Percentiles rank a stretch among this genome's conserved stretches.
Evolutionary conservation across 306 rosid species (phyloP).

Genomic region (Sicyos baderoa): DNA sequence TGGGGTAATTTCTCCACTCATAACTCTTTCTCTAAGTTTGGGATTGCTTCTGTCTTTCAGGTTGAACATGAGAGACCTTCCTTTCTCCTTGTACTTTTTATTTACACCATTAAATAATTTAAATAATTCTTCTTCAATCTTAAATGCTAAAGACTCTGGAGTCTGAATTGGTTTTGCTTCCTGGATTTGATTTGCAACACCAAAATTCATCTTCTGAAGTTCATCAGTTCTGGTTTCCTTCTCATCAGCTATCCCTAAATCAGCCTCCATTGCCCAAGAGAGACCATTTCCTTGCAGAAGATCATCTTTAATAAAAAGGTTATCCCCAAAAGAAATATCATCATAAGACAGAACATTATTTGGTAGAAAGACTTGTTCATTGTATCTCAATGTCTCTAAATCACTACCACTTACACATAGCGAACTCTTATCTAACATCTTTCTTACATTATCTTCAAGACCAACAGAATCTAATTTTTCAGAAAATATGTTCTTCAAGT

Average conservation of each 20-base stretch:
- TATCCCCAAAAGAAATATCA: conserved; percentile 69
- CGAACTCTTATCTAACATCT: conserved; percentile 24
- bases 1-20: conserved; percentile 74
- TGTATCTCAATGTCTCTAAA: conserved; percentile 24
- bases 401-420: conserved; percentile 28
- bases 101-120: conserved; percentile 93
- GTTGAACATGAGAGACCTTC: conserved; percentile 93
- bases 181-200: conserved; percentile 29
- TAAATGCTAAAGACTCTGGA: conserved; percentile 55
- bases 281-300: conserved; percentile 95
- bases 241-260: conserved; percentile 34
- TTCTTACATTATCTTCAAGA: conserved; percentile 24
- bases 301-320: conserved; percentile 73
- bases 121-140: conserved; percentile 76
- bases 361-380: conserved; percentile 50
- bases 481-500: conserved; percentile 20
- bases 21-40: conserved; percentile 80
- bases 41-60: conserved; percentile 94
- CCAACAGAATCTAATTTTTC: conserved; percentile 25
- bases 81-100: conserved; percentile 98
- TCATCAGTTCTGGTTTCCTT: conserved; percentile 33
- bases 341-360: conserved; percentile 50
- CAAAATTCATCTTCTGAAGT: conserved; percentile 33
- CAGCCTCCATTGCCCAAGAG: conserved; percentile 82
- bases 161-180: conserved; percentile 28